Conservation (phyloP, 2,329 filamentous ascomycete genomes). For the Drechslerella stenobrocha region DNA sequence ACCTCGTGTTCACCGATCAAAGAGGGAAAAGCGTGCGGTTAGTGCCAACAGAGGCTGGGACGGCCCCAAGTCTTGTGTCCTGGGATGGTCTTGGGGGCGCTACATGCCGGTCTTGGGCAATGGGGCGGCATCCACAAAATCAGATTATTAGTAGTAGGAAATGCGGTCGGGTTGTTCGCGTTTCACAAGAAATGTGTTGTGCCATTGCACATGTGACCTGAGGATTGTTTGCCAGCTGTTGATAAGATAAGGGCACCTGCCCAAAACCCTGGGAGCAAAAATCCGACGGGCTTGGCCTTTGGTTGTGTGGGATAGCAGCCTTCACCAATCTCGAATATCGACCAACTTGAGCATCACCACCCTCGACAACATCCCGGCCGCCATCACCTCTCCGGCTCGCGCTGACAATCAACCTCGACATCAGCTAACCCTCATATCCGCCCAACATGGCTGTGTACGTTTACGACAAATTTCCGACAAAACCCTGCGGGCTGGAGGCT, state of each 20-base stretch:
- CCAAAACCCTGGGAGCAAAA: constrained; percentile 43
- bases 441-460: constrained; percentile 48
- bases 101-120: too few species aligned
- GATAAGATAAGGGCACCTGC: constrained; percentile 48
- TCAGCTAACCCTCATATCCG: constrained; percentile 32
- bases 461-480: constrained; percentile 9
- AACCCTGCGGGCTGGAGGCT: constrained; percentile 22
- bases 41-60: too few species aligned
- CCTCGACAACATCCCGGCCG: constrained; percentile 36
- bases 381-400: constrained; percentile 32
- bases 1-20: constrained; percentile 40
- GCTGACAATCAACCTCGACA: constrained; percentile 32
- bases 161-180: constrained; percentile 24
- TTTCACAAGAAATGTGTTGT: constrained; percentile 27
- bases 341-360: constrained; percentile 44
- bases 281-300: constrained; percentile 26
- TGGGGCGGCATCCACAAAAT: too few species aligned
- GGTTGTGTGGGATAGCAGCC: constrained; percentile 44
- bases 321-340: constrained; percentile 46
- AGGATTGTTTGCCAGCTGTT: constrained; percentile 3
- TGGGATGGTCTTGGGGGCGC: too few species aligned
- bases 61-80: too few species aligned
- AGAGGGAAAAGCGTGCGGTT: constrained; percentile 33
- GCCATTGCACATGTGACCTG: constrained; percentile 12
- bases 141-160: too few species aligned